Percentiles rank a stretch among this genome's conserved stretches.
Evolutionary conservation across 2,329 filamentous ascomycete species (phyloP).

Genomic region (Claviceps paspali): DNA sequence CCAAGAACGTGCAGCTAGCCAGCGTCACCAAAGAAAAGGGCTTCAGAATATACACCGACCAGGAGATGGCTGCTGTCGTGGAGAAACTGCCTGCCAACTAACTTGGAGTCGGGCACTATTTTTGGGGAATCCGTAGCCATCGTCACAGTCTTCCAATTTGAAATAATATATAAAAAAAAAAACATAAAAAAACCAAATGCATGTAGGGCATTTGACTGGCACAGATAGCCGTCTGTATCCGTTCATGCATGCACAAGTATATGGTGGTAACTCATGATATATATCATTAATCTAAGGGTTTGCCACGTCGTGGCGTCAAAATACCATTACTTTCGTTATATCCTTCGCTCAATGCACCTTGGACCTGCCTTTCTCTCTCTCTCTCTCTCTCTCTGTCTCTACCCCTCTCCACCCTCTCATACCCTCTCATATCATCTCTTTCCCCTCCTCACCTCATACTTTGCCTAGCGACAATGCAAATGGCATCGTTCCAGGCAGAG

Average conservation of each 20-base stretch:
- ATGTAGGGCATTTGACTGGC: neutral
- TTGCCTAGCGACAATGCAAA: neutral
- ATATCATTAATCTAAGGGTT: slow-evolving; percentile 16
- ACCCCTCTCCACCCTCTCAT: neutral
- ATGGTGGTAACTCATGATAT: slow-evolving; percentile 7
- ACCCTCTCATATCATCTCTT: too few relatives aligned
- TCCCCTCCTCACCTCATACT: too few relatives aligned
- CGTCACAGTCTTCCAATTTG: neutral
- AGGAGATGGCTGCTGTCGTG: slow-evolving; percentile 91
- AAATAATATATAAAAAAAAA: too few relatives aligned
- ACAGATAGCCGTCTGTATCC: neutral
- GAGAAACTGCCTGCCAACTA: slow-evolving; percentile 61
- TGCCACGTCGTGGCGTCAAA: slow-evolving; percentile 7
- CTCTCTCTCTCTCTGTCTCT: neutral
- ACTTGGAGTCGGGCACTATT: slow-evolving; percentile 5
- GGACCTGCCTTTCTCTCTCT: neutral
- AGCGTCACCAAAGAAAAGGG: slow-evolving; percentile 96
- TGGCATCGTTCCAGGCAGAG: neutral
- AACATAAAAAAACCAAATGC: slow-evolving; percentile 10
- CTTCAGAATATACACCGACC: slow-evolving; percentile 96
- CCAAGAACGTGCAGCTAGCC: slow-evolving; percentile 96
- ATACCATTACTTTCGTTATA: slow-evolving; percentile 3
- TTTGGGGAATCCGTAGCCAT: neutral
- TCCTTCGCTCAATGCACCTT: neutral
- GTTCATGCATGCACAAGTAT: neutral